Conservation (phyloP, 2,329 filamentous ascomycete species). For the Hypoxylon sp. region DNA sequence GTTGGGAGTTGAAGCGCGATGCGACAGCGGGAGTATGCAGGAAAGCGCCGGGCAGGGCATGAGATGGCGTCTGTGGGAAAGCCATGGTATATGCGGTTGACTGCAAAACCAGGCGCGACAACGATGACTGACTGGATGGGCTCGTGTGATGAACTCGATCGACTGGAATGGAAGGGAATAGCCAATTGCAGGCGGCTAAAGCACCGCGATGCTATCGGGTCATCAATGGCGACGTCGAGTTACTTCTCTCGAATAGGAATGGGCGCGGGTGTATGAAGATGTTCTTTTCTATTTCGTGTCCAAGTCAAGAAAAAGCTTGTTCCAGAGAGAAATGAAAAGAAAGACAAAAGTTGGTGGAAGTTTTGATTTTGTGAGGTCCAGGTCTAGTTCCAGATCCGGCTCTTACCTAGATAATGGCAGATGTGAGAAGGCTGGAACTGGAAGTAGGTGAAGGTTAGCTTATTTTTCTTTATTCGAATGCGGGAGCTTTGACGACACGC, state of each 20-base stretch:
- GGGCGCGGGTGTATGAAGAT: conserved; percentile 20
- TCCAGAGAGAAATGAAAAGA: conserved; percentile 8
- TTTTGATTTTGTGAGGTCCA: not conserved
- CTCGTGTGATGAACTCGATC: conserved; percentile 31
- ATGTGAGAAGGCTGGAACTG: conserved; percentile 49
- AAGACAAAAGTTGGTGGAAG: not conserved
- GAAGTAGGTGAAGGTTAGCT: conserved; percentile 17
- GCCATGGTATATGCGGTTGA: conserved; percentile 62
- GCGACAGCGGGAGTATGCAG: conserved; percentile 79
- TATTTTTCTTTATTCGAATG: conserved; percentile 45
- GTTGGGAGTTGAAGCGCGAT: conserved; percentile 62
- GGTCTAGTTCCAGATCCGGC: not conserved
- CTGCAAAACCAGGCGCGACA: conserved; percentile 36
- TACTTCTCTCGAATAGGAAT: conserved; percentile 20
- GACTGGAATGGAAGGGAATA: conserved; percentile 40
- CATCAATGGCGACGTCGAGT: conserved; percentile 52
- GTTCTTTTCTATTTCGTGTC: conserved; percentile 1
- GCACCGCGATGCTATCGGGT: conserved; percentile 50
- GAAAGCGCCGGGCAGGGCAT: conserved; percentile 81
- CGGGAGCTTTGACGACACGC: conserved; percentile 48
- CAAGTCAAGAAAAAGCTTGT: conserved; percentile 10
- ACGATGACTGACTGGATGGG: conserved; percentile 1
- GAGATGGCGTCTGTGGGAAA: conserved; percentile 74
- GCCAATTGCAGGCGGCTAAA: conserved; percentile 51
- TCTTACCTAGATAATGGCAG: conserved; percentile 3